Evolutionary conservation across 495 filamentous ascomycete genomes (phyloP), one percentile per base, ranked within the genome.

Genomic region (Poronia punctata): DNA sequence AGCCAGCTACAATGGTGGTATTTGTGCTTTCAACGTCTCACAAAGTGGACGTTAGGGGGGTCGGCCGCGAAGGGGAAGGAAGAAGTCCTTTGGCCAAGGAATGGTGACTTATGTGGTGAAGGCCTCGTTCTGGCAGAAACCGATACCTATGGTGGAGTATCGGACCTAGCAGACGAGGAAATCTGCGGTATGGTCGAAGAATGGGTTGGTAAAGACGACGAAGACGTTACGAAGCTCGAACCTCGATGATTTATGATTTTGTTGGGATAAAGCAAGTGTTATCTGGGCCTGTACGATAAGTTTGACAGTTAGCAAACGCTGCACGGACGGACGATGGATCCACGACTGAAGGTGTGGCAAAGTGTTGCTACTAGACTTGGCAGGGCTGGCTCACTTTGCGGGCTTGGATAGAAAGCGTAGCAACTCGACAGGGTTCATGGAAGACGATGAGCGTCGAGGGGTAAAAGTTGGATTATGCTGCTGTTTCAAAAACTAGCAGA

Each of bases 211-310:
- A 46, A 30, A 46, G 42, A 9, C 30, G 20, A 43, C 12, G 31
- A 39, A 28, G 36, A 33, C 3, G 27, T 19, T 31, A 31, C 28
- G 26, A 29, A 25, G 22, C 3, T 27, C 37, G 27, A 16, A 30
- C 23, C 30, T 23, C 17, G 33, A 43, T 46, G 20, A 32, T 45
- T 26, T 30, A 33, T 40, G 42, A 38, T 14, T 35, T 19, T 12
- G 24, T 34, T 34, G 23, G 39, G 29, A 27, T 19, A 64, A 60
- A 59, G 66, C 50, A 49, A 57, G 75, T 82, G 86, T 80, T 95
- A 96, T 94, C 90, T 77, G 64, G 88, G 88, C 76, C 89, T 95
- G 50, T n/a, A n/a, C n/a, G n/a, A n/a, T n/a, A n/a, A n/a, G n/a
- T n/a, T n/a, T n/a, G n/a, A n/a, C n/a, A n/a, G n/a, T n/a, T n/a